A percentile compares a stretch with the other conserved stretches of the same genome.
phyloP scores from a whole-genome alignment of 2,329 filamentous ascomycete species.

The Penicillium nordicum region DNA sequence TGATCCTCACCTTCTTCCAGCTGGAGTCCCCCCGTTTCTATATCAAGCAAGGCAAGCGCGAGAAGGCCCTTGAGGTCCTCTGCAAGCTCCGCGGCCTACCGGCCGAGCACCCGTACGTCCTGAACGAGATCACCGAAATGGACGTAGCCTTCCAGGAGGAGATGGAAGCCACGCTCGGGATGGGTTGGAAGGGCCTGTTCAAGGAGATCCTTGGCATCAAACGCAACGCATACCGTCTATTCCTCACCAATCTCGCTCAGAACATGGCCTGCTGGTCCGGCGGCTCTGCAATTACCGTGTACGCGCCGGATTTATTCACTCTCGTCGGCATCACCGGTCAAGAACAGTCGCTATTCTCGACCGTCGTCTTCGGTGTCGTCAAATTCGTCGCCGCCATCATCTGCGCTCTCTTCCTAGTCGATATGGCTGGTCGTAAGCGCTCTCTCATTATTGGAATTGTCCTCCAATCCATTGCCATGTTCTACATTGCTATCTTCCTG shows the following conservation, averaged over 20 bases:
- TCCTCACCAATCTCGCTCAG: slow-evolving; percentile 63
- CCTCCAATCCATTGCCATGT: slow-evolving; percentile 55
- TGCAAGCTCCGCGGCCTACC: slow-evolving; percentile 7
- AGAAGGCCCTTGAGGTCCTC: slow-evolving; percentile 29
- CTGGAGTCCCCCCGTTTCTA: slow-evolving; percentile 66
- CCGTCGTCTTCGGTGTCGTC: slow-evolving; percentile 68
- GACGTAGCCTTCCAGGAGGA: slow-evolving; percentile 63
- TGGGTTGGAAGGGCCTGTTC: slow-evolving; percentile 58
- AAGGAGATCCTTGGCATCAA: slow-evolving; percentile 65
- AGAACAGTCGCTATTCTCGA: slow-evolving; percentile 65
- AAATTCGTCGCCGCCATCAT: slow-evolving; percentile 63
- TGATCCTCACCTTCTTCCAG: slow-evolving; percentile 62
- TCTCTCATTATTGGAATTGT: slow-evolving; percentile 56
- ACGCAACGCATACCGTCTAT: slow-evolving; percentile 66
- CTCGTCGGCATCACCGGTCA: slow-evolving; percentile 65
- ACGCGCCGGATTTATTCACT: slow-evolving; percentile 67
- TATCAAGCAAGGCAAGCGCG: slow-evolving; percentile 58
- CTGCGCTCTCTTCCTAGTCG: slow-evolving; percentile 71
- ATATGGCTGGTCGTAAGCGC: slow-evolving; percentile 68
- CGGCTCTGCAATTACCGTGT: slow-evolving; percentile 67
- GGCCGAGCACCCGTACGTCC: slow-evolving; percentile 44
- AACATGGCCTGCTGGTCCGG: slow-evolving; percentile 69
- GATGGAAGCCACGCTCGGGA: slow-evolving; percentile 63
- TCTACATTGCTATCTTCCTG: slow-evolving; percentile 58
- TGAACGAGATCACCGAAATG: slow-evolving; percentile 60